Conservation (phyloP, 495 filamentous ascomycete genomes). For the Lindgomyces ingoldianus region DNA sequence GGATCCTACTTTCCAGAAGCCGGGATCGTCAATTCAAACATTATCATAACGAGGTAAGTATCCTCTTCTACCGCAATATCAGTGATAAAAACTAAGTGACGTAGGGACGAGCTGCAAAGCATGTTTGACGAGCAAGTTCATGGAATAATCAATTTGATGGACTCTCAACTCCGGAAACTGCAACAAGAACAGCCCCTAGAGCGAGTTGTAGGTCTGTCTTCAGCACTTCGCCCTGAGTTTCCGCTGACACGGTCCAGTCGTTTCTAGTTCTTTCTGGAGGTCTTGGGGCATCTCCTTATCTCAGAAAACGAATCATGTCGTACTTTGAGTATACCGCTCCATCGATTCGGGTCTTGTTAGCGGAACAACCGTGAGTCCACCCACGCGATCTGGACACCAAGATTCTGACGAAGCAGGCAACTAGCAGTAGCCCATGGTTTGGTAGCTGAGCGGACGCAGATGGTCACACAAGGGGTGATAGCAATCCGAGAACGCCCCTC, state of each 20-base stretch:
- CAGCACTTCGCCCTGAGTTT: background rate
- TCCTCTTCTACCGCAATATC: background rate
- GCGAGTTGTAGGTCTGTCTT: background rate
- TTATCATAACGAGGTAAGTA: constrained; percentile 1
- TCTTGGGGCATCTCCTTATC: constrained; percentile 1
- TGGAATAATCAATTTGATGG: background rate
- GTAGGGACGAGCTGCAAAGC: background rate
- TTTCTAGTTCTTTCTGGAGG: constrained; percentile 1
- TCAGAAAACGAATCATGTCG: background rate
- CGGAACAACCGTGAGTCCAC: constrained; percentile 1
- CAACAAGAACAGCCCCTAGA: background rate
- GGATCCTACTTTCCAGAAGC: background rate
- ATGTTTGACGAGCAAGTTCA: constrained; percentile 2
- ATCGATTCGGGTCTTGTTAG: background rate
- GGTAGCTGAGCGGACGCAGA: background rate
- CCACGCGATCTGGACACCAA: background rate
- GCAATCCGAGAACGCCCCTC: background rate
- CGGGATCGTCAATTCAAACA: background rate
- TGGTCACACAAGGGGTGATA: background rate
- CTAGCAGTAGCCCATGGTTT: constrained; percentile 3
- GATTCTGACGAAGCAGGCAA: background rate
- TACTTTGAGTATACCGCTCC: background rate
- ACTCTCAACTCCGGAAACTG: background rate
- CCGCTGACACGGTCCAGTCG: background rate
- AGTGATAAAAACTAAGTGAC: background rate